phyloP scores from a whole-genome alignment of 352 stramenopile species.

The Peronospora farinosa region DNA sequence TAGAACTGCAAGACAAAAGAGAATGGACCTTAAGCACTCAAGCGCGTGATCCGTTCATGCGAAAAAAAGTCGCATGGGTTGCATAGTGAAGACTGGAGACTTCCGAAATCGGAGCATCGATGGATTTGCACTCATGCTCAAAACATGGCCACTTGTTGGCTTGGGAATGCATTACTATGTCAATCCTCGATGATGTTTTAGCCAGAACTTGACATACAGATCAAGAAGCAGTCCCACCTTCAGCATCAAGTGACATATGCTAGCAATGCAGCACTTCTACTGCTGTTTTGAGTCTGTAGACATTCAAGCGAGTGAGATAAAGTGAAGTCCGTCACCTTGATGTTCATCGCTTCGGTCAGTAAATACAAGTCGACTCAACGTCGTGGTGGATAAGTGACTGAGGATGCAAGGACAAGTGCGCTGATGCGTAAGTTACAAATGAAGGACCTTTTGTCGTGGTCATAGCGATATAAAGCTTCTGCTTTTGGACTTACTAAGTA shows the following conservation, averaged over 20 bases:
- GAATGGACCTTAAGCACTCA: not conserved
- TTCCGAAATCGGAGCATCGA: too few relatives aligned
- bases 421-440: constrained; percentile 33
- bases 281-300: too few relatives aligned
- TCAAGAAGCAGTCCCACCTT: too few relatives aligned
- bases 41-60: constrained; percentile 13
- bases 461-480: constrained; percentile 24
- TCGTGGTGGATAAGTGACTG: constrained; percentile 39
- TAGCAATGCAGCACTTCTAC: too few relatives aligned
- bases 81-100: constrained; percentile 17
- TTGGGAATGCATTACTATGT: too few relatives aligned
- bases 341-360: constrained; percentile 27
- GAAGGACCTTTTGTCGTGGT: constrained; percentile 28
- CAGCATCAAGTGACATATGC: too few relatives aligned
- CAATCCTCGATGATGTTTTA: too few relatives aligned
- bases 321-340: constrained; percentile 45
- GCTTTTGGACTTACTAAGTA: constrained; percentile 34
- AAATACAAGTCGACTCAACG: constrained; percentile 50
- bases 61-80: constrained; percentile 23
- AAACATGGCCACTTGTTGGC: too few relatives aligned
- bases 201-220: too few relatives aligned
- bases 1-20: not conserved
- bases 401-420: constrained; percentile 37
- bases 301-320: constrained; percentile 10
- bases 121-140: too few relatives aligned